A percentile compares a stretch with the other conserved stretches of the same genome.
Evolutionary conservation across 2,329 filamentous ascomycete species (phyloP).

Genomic region (Neopestalotiopsis sp.): DNA sequence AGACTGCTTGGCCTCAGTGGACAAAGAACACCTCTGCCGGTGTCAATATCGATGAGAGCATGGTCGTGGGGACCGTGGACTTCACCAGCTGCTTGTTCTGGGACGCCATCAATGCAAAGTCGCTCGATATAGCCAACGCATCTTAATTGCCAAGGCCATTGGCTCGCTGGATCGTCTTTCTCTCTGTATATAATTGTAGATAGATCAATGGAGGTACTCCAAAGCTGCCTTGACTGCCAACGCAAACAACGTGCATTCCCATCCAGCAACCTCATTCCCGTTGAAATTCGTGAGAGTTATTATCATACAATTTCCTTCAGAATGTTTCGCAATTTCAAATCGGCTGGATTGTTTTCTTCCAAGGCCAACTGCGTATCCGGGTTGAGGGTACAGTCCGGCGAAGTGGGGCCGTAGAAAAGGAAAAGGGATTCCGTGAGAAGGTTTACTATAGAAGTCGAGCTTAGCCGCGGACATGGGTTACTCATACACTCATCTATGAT

Average conservation of each 20-base stretch:
- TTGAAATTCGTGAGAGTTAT: no score
- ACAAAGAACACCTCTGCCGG: conserved; percentile 22
- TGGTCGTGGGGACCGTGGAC: conserved; percentile 24
- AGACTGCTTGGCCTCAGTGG: conserved; percentile 26
- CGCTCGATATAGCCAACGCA: conserved; percentile 1
- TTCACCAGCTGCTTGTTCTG: conserved; percentile 28
- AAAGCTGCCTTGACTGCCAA: background rate
- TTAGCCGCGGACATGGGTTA: no score
- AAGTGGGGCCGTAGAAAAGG: background rate
- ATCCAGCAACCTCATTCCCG: no score
- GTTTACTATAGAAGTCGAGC: background rate
- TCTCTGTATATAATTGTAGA: background rate
- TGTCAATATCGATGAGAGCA: conserved; percentile 22
- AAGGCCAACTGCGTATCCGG: background rate
- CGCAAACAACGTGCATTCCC: no score
- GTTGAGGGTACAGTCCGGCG: background rate
- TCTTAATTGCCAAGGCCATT: background rate
- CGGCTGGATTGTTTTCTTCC: no score
- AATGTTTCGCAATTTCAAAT: no score
- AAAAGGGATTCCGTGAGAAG: background rate
- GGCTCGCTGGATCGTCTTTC: background rate
- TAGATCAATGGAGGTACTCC: background rate
- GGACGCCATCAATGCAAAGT: conserved; percentile 26
- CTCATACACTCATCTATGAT: no score
- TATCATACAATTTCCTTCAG: no score